These are phyloP conservation scores for Didymella pinodella DNA, from an alignment of 2,329 filamentous ascomycete species.

Conservation along the genomic window DNA sequence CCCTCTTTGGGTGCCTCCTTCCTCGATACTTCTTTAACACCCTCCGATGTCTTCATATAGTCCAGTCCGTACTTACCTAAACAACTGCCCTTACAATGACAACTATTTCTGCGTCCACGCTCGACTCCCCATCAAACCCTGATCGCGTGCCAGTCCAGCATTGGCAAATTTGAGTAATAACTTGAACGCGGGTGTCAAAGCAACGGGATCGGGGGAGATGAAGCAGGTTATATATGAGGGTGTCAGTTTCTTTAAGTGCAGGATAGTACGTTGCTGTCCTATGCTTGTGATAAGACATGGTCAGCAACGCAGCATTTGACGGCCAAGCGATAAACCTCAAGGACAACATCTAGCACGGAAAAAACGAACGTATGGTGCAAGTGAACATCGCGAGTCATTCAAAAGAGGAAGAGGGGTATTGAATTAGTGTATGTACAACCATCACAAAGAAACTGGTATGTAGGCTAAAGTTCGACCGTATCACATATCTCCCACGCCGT, in stretches of 20 bases:
- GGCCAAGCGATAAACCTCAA: neutral
- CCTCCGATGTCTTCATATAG: neutral
- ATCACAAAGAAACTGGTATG: neutral
- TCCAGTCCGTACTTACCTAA: neutral
- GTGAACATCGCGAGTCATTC: neutral
- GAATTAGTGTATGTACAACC: conserved; percentile 41
- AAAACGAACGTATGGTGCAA: neutral
- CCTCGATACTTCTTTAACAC: neutral
- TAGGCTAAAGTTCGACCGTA: conserved; percentile 5
- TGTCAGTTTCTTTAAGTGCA: neutral
- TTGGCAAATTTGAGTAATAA: neutral
- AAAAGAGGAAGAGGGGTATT: conserved; percentile 46
- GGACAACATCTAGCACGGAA: neutral
- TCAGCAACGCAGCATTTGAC: neutral
- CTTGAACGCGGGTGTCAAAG: neutral
- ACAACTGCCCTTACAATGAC: neutral
- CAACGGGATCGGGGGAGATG: neutral
- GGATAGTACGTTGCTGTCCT: too few relatives aligned
- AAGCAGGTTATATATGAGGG: neutral
- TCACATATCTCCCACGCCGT: conserved; percentile 1
- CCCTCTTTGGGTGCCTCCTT: neutral
- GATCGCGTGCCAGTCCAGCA: neutral
- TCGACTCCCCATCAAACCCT: neutral
- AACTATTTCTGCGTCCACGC: neutral
- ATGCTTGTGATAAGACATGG: too few relatives aligned